Base-by-base conservation (phyloP, 164 flowering plant species). In the Macadamia integrifolia region DNA sequence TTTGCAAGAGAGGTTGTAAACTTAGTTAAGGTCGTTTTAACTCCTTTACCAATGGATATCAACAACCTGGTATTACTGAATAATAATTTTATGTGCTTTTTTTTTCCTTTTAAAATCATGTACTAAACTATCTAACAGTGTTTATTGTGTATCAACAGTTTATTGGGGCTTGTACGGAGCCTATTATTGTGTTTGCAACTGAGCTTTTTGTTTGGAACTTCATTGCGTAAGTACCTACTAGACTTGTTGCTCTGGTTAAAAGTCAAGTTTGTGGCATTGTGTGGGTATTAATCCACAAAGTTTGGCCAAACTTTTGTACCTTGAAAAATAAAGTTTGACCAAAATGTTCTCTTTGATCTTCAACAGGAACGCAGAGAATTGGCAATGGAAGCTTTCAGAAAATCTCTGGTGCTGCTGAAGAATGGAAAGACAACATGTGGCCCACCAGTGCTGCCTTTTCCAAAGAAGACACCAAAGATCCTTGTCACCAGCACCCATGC, bases 1-100 rank as follows among this genome's bases (percentile, higher is more conserved):
- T 94, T 92, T 74, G 90, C 81, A 0, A 86, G 99, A 71, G 97
- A 94, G 79, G 90, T 90, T 62, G 86, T 87, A 3, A 92, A 92
- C 73, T 79, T 94, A 71, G 99, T 90, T 66, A 90, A 94, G 97
- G 99, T 94, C 65, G 69, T 66, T 40, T 67, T 18, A 13, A n/a
- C 13, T 18, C 0, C 40, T 53, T 12, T 4, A 28, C 28, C 1
- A 6, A 49, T 30, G 10, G 12, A 60, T 14, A 14, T 64, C 1
- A 23, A 42, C 43, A 50, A 58, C 28, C n/a, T n/a, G n/a, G n/a
- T n/a, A n/a, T n/a, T n/a, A n/a, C n/a, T n/a, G n/a, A n/a, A n/a
- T n/a, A n/a, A n/a, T n/a, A n/a, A n/a, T 43, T 44, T 4, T n/a
- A n/a, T 18, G 35, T 1, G 14, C 30, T 31, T 58, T 58, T 11